These are phyloP conservation scores for Geotrichum aggregatum DNA, from an alignment of 1,139 yeast genomes.

Conservation along the genomic window DNA sequence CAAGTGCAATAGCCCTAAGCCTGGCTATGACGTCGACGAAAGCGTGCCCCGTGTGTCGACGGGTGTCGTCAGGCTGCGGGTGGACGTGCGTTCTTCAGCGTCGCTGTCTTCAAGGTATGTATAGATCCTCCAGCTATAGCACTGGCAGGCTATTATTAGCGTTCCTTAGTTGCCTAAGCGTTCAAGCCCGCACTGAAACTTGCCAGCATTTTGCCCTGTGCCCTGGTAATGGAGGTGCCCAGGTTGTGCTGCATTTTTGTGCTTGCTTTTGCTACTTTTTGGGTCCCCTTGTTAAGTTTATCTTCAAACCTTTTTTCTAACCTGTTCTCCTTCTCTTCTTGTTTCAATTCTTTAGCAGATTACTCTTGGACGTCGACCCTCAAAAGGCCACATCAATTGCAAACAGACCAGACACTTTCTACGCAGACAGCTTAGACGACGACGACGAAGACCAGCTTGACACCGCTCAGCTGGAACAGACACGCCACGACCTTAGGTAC, in stretches of 20 bases:
- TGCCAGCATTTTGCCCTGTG: too few relatives aligned
- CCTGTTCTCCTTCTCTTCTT: background rate
- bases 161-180: too few relatives aligned
- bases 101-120: background rate
- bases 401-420: background rate
- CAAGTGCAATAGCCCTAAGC: too few relatives aligned
- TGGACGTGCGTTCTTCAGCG: background rate
- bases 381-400: background rate
- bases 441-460: background rate
- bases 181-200: too few relatives aligned
- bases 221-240: too few relatives aligned
- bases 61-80: background rate
- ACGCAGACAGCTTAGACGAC: background rate
- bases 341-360: background rate
- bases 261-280: too few relatives aligned
- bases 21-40: too few relatives aligned
- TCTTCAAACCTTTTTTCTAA: too few relatives aligned
- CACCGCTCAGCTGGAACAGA: background rate
- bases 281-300: too few relatives aligned
- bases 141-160: too few relatives aligned
- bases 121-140: background rate
- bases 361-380: too few relatives aligned
- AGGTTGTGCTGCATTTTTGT: too few relatives aligned
- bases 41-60: background rate
- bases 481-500: slow-evolving; percentile 6